These are phyloP conservation scores for Diaporthe velutina DNA, from an alignment of 2,329 filamentous ascomycete species.

Conservation along the genomic window DNA sequence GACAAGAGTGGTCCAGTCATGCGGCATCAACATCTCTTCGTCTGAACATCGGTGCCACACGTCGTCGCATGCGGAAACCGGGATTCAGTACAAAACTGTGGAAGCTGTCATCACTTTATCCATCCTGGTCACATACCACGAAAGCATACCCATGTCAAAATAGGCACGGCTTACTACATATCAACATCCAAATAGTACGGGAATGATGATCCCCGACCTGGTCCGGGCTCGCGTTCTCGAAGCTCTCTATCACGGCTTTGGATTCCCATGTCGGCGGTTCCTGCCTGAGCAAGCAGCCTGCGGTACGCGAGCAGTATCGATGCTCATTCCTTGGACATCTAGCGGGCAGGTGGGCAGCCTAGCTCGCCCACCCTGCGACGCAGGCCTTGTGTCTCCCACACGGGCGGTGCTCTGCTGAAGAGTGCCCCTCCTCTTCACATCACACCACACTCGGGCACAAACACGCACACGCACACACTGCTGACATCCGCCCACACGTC, in stretches of 20 bases:
- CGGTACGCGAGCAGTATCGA: neutral
- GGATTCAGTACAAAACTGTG: conserved; percentile 18
- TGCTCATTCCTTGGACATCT: neutral
- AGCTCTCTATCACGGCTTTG: neutral
- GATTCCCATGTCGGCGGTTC: neutral
- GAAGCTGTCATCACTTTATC: conserved; percentile 1
- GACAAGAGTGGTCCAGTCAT: neutral
- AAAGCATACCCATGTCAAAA: neutral
- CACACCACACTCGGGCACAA: neutral
- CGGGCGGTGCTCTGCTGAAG: neutral
- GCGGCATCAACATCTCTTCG: neutral
- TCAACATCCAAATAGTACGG: neutral
- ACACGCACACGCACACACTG: neutral
- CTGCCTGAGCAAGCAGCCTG: neutral
- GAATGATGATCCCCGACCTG: neutral
- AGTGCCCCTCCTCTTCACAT: conserved; percentile 22
- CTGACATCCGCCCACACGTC: conserved; percentile 13
- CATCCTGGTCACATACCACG: neutral
- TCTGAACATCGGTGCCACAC: neutral
- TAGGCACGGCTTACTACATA: conserved; percentile 10
- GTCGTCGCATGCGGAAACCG: conserved; percentile 26
- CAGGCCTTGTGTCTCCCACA: neutral
- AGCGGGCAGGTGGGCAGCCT: neutral
- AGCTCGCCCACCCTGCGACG: neutral
- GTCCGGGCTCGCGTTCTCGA: neutral